Conservation (phyloP, 2,329 filamentous ascomycete species). For the Aspergillus latus region DNA sequence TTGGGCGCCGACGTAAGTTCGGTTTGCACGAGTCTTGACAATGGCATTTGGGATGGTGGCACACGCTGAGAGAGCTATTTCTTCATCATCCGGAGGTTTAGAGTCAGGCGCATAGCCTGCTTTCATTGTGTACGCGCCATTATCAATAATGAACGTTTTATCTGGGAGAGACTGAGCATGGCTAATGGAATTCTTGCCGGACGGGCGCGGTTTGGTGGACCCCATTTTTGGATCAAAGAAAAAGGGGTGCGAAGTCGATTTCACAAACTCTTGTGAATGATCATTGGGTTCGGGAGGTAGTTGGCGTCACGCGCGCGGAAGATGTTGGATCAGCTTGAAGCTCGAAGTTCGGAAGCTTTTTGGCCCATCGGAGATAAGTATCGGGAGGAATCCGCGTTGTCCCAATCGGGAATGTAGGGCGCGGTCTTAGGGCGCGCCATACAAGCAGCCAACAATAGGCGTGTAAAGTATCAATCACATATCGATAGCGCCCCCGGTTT, state of each 20-base stretch:
- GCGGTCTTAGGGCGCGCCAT: conserved; percentile 21
- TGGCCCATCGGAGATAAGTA: conserved; percentile 10
- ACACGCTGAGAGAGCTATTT: conserved; percentile 52
- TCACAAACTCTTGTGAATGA: not conserved
- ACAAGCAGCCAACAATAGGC: not conserved
- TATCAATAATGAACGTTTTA: conserved; percentile 83
- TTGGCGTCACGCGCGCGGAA: not conserved
- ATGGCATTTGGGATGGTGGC: conserved; percentile 83
- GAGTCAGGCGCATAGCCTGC: conserved; percentile 68
- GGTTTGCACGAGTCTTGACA: conserved; percentile 75
- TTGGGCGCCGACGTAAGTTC: conserved; percentile 77
- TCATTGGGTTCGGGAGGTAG: not conserved
- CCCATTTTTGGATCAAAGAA: conserved; percentile 25
- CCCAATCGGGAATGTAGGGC: conserved; percentile 27
- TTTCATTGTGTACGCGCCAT: conserved; percentile 89
- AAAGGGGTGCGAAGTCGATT: not conserved
- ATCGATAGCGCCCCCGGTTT: too few relatives aligned
- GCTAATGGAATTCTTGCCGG: conserved; percentile 54
- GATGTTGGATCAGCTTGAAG: conserved; percentile 7
- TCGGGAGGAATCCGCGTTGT: conserved; percentile 10
- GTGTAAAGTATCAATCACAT: too few relatives aligned
- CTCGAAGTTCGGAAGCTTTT: conserved; percentile 15
- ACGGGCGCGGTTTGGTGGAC: conserved; percentile 36
- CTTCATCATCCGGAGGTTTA: conserved; percentile 35
- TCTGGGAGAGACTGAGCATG: conserved; percentile 54